These are phyloP conservation scores for Pichia norvegensis DNA, from an alignment of 1,139 yeast species.

Conservation along the genomic window DNA sequence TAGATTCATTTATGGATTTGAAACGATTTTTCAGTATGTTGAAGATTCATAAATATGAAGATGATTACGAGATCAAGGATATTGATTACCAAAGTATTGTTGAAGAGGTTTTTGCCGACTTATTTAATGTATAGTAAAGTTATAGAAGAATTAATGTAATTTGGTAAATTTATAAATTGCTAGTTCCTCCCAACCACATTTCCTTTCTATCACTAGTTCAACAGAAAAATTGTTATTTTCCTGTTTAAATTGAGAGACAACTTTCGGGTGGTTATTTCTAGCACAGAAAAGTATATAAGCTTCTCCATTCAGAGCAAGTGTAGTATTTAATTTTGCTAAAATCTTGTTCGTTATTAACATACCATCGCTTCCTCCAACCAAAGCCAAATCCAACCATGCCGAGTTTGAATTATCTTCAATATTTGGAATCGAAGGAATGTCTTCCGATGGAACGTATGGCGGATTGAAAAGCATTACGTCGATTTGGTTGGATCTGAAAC, in stretches of 20 bases:
- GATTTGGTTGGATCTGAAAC: constrained; percentile 39
- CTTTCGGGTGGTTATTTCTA: constrained; percentile 65
- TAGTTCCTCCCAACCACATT: constrained; percentile 96
- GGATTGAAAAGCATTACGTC: constrained; percentile 85
- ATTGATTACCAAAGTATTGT: constrained; percentile 45
- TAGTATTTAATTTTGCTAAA: constrained; percentile 41
- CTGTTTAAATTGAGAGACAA: constrained; percentile 40
- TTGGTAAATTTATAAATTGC: constrained; percentile 52
- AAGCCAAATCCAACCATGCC: constrained; percentile 82
- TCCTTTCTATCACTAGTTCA: constrained; percentile 46
- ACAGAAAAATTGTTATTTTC: constrained; percentile 32
- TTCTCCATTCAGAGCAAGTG: constrained; percentile 49
- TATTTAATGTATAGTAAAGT: constrained; percentile 28
- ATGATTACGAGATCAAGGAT: constrained; percentile 48
- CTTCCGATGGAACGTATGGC: constrained; percentile 88
- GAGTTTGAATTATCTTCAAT: constrained; percentile 28
- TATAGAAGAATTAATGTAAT: not conserved
- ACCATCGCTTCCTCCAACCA: constrained; percentile 83
- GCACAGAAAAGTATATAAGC: constrained; percentile 85
- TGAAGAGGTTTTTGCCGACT: constrained; percentile 49
- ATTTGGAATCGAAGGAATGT: constrained; percentile 49
- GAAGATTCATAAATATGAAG: constrained; percentile 67
- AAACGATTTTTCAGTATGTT: constrained; percentile 57
- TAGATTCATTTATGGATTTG: constrained; percentile 44
- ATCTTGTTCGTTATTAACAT: constrained; percentile 74